phyloP scores from a whole-genome alignment of 179 eudicot species.

The Beta lomatogona region DNA sequence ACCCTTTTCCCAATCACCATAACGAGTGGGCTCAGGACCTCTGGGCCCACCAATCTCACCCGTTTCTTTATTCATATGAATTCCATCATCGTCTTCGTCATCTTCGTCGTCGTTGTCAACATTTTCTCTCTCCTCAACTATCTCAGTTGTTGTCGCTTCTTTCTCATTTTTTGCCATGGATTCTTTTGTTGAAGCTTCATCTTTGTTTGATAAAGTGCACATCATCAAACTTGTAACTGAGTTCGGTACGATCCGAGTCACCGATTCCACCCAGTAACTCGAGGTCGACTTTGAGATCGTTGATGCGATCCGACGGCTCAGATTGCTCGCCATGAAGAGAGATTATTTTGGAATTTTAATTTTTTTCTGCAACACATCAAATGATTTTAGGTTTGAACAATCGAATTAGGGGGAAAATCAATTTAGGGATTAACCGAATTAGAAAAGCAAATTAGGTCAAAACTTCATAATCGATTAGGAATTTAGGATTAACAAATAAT shows the following conservation, averaged over 20 bases:
- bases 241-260: constrained; percentile 23
- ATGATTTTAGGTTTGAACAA: too few relatives aligned
- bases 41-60: constrained; percentile 90
- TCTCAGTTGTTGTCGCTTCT: constrained; percentile 9
- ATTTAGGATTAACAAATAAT: too few relatives aligned
- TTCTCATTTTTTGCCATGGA: neutral
- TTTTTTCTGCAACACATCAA: too few relatives aligned
- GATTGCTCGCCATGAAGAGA: constrained; percentile 45
- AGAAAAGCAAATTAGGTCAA: too few relatives aligned
- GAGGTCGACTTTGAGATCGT: constrained; percentile 15
- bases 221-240: constrained; percentile 27
- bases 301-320: constrained; percentile 46
- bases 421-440: too few relatives aligned
- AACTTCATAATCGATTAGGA: too few relatives aligned
- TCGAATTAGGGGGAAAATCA: too few relatives aligned
- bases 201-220: constrained; percentile 39
- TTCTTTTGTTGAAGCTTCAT: neutral
- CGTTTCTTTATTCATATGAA: constrained; percentile 53
- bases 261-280: constrained; percentile 13
- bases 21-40: constrained; percentile 94
- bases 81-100: constrained; percentile 47
- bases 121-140: constrained; percentile 14
- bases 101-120: constrained; percentile 21
- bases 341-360: too few relatives aligned
- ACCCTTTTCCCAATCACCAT: constrained; percentile 83